These are phyloP conservation scores for Amylostereum areolatum DNA, from an alignment of 1,284 basidiomycete species.

Conservation along the genomic window DNA sequence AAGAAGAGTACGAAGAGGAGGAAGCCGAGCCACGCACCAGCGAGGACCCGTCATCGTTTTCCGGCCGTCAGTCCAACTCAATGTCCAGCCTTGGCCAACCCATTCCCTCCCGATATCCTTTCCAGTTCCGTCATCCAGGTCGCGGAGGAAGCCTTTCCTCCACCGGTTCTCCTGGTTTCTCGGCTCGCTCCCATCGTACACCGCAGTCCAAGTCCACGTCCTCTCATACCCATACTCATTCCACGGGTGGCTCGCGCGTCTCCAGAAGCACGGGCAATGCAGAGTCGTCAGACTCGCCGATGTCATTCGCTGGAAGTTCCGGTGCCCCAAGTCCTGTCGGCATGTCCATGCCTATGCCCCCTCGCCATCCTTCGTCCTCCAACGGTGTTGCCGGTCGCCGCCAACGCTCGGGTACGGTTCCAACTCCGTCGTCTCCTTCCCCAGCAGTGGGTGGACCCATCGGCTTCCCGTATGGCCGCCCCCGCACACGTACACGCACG, in stretches of 20 bases:
- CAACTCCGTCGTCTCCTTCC: slow-evolving; percentile 39
- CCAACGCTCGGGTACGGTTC: slow-evolving; percentile 45
- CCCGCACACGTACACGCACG: slow-evolving; percentile 33
- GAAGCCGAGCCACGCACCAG: slow-evolving; percentile 34
- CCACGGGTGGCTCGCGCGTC: slow-evolving; percentile 35
- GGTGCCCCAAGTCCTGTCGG: slow-evolving; percentile 27
- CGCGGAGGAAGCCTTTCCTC: slow-evolving; percentile 42
- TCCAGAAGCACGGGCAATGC: slow-evolving; percentile 54
- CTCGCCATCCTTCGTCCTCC: slow-evolving; percentile 46
- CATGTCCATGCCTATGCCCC: slow-evolving; percentile 64
- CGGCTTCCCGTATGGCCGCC: slow-evolving; percentile 30
- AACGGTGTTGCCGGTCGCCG: slow-evolving; percentile 23
- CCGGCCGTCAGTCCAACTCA: slow-evolving; percentile 59
- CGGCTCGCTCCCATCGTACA: slow-evolving; percentile 13
- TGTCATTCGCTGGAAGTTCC: slow-evolving; percentile 19
- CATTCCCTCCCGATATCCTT: slow-evolving; percentile 61
- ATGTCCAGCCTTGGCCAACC: slow-evolving; percentile 79
- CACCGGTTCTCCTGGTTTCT: slow-evolving; percentile 23
- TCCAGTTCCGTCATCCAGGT: slow-evolving; percentile 52
- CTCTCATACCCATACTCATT: slow-evolving; percentile 34
- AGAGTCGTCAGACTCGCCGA: slow-evolving; percentile 49
- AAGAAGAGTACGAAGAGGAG: slow-evolving; percentile 18
- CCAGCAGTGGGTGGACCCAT: slow-evolving; percentile 23
- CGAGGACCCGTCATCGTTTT: slow-evolving; percentile 40
- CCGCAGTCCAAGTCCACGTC: slow-evolving; percentile 33